Conservation (phyloP, 2,329 filamentous ascomycete species). For the Pestalotiopsis sp. region DNA sequence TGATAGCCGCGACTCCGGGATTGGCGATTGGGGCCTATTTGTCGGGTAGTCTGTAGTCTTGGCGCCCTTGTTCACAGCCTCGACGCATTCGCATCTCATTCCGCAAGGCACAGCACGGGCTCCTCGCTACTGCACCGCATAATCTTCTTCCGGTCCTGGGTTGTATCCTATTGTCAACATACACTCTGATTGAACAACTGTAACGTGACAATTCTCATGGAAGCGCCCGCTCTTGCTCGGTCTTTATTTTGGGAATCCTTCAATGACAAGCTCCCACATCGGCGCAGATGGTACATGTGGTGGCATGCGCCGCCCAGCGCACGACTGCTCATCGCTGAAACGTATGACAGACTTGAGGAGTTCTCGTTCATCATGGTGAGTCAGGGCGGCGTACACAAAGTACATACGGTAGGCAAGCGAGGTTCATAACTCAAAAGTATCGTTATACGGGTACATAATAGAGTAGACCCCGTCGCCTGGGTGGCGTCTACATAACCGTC, state of each 20-base stretch:
- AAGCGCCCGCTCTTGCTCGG: not conserved
- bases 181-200: not conserved
- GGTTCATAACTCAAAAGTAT: too few relatives aligned
- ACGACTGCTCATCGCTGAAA: not conserved
- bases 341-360: not conserved
- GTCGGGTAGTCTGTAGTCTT: not conserved
- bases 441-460: too few relatives aligned
- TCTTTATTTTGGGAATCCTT: not conserved
- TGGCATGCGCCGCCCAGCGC: not conserved
- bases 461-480: too few relatives aligned
- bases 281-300: not conserved
- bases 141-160: not conserved
- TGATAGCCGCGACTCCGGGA: not conserved
- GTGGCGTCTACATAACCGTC: not conserved
- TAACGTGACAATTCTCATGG: constrained; percentile 2
- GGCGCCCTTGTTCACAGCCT: constrained; percentile 1
- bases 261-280: not conserved
- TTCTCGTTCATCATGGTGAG: not conserved
- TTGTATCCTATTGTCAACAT: not conserved
- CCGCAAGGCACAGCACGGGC: not conserved
- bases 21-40: not conserved
- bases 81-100: constrained; percentile 1
- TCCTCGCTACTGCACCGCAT: not conserved
- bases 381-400: not conserved
- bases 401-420: not conserved